Conservation (phyloP, 2,329 filamentous ascomycete species). For the Fusarium dlaminii region DNA sequence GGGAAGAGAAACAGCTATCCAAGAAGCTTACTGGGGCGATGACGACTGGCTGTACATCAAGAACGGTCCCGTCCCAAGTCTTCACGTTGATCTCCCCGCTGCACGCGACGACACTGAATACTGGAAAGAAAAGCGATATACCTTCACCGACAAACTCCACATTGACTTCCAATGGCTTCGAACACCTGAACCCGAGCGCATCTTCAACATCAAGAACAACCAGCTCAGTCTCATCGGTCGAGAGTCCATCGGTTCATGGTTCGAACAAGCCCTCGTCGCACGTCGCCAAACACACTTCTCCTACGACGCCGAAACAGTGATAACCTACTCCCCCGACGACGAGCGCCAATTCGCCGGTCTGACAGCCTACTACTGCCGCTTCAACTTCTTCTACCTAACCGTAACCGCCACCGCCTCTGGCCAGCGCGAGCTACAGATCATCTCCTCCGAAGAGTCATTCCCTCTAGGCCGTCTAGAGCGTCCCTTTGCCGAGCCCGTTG, state of each 20-base stretch:
- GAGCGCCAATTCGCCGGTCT: constrained; percentile 70
- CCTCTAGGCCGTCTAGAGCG: constrained; percentile 59
- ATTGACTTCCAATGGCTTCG: constrained; percentile 67
- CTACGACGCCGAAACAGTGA: constrained; percentile 66
- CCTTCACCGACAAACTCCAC: constrained; percentile 56
- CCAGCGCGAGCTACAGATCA: constrained; percentile 65
- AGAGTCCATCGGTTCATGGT: constrained; percentile 66
- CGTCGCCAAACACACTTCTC: constrained; percentile 67
- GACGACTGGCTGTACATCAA: constrained; percentile 73
- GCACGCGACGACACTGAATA: constrained; percentile 58
- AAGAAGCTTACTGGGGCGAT: constrained; percentile 66
- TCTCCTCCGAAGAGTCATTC: constrained; percentile 66
- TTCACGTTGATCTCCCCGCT: constrained; percentile 62
- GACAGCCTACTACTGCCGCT: constrained; percentile 70
- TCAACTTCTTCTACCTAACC: constrained; percentile 72
- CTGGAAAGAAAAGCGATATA: constrained; percentile 61
- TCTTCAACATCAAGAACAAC: constrained; percentile 54
- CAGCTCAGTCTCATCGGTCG: constrained; percentile 60
- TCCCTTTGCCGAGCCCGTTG: constrained; percentile 55
- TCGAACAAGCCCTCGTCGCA: constrained; percentile 66
- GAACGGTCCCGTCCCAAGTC: constrained; percentile 63
- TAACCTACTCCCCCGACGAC: constrained; percentile 64
- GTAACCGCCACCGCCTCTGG: constrained; percentile 66
- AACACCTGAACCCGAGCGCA: constrained; percentile 63
- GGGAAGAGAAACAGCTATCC: constrained; percentile 65